Conservation (phyloP, 2,329 filamentous ascomycete species). For the Colletotrichum cereale region DNA sequence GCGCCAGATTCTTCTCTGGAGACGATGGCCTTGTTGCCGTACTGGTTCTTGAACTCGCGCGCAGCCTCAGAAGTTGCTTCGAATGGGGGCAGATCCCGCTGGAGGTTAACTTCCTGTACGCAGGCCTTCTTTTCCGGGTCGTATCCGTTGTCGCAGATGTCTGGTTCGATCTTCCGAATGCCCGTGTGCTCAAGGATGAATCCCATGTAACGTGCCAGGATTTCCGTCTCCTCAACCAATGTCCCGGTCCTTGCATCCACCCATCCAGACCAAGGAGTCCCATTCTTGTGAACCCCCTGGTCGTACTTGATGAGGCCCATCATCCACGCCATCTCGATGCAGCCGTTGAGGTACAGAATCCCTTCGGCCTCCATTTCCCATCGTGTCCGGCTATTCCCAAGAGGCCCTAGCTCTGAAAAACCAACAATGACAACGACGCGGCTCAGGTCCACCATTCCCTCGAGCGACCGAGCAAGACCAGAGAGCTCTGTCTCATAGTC, state of each 20-base stretch:
- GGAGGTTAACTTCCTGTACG: slow-evolving; percentile 92
- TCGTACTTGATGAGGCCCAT: slow-evolving; percentile 99
- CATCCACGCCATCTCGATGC: slow-evolving; percentile 99
- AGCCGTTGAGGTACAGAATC: slow-evolving; percentile 96
- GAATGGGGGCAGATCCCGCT: slow-evolving; percentile 96
- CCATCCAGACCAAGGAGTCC: slow-evolving; percentile 95
- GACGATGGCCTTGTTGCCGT: slow-evolving; percentile 95
- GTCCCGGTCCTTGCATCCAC: slow-evolving; percentile 93
- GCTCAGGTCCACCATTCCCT: slow-evolving; percentile 98
- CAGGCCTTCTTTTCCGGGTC: slow-evolving; percentile 98
- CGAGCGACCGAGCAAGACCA: slow-evolving; percentile 81
- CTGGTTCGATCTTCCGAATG: slow-evolving; percentile 96
- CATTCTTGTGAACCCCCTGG: slow-evolving; percentile 90
- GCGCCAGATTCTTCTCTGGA: slow-evolving; percentile 95
- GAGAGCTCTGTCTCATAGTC: slow-evolving; percentile 91
- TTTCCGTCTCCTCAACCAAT: slow-evolving; percentile 96
- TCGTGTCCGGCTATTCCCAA: slow-evolving; percentile 96
- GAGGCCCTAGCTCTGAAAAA: slow-evolving; percentile 94
- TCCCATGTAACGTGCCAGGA: slow-evolving; percentile 97
- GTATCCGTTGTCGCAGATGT: slow-evolving; percentile 73
- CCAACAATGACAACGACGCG: slow-evolving; percentile 98
- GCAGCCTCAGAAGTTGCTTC: slow-evolving; percentile 97
- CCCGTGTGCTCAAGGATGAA: slow-evolving; percentile 95
- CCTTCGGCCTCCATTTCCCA: slow-evolving; percentile 99
- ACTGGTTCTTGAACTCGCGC: slow-evolving; percentile 95